Base-by-base conservation (phyloP, 2,329 filamentous ascomycete species). In the Fusarium sp. region DNA sequence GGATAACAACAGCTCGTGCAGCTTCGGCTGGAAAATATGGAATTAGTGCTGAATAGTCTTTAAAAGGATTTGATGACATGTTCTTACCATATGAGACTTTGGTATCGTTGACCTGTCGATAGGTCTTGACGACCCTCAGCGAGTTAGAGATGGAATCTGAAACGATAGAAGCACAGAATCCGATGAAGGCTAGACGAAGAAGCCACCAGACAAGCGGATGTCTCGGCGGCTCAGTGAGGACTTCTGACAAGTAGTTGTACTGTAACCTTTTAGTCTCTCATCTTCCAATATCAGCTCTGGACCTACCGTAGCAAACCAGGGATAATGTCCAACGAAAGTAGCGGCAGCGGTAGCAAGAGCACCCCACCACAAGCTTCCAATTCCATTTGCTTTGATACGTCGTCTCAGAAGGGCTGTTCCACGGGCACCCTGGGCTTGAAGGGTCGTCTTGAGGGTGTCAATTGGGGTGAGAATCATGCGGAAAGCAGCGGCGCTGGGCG, bases 331-430 rank as follows among this genome's bases (percentile, higher is more conserved):
- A 3, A 83, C 83, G 60, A 85, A 85, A 0, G 83, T 85, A 1
- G 83, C 83, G 2, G 81, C 83, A 0, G 83, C 83, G 0, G 83
- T 85, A 6, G 83, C 83, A 46, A 85, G 75, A 0, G 83, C 83
- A 13, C 83, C 83, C 83, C 83, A 85, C 82, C 83, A 85, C 12
- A 85, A 70, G 55, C 82, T 84, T 3, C 81, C 81, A 5, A 84
- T 28, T 0, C 83, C 83, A 21, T 85, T 73, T 0, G 76, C 77
- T 71, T 81, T 83, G 68, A 84, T 77, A 3, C 83, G 80, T 42
- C 80, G 80, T 13, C 83, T 79, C 9, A 85, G 77, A 5, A 85
- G 66, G 0, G 76, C 70, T 1, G 81, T 83, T 2, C 83, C 83
- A 2, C 79, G 76, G 3, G 80, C 66, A 1, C 83, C 83, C 58